phyloP scores from a whole-genome alignment of 164 flowering plant species.

The Kingdonia uniflora region DNA sequence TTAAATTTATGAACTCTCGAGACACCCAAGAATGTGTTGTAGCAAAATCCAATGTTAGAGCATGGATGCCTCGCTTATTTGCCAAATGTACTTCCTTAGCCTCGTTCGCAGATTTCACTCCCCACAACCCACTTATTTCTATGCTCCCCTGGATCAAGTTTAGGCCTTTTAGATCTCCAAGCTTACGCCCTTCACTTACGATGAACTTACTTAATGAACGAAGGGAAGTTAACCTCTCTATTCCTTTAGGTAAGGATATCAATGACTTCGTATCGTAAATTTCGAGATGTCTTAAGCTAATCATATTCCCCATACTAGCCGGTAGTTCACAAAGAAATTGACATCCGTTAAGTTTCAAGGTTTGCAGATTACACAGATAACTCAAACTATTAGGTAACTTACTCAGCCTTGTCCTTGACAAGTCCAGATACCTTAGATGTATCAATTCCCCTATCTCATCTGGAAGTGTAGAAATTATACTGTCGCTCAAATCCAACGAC shows the following conservation, averaged over 20 bases:
- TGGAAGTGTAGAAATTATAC: no score
- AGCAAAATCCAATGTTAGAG: no score
- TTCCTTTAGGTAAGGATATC: neutral
- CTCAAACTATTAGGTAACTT: no score
- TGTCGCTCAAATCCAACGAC: no score
- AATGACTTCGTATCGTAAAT: neutral
- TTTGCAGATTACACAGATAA: neutral
- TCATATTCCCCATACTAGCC: neutral
- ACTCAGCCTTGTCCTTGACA: neutral
- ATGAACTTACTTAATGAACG: neutral
- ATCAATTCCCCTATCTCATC: neutral
- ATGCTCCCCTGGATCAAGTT: neutral
- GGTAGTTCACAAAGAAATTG: neutral
- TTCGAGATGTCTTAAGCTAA: neutral
- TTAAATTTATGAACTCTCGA: no score
- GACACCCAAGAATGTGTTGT: no score
- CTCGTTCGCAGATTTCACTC: neutral
- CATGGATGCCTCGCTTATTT: no score
- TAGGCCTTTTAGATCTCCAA: neutral
- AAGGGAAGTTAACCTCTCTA: neutral
- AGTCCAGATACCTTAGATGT: neutral
- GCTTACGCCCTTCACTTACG: no score
- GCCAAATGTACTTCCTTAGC: neutral
- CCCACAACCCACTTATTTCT: neutral
- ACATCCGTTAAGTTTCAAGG: slow-evolving; percentile 1